Conservation (phyloP, 2,329 filamentous ascomycete species). For the Fusarium avenaceum region DNA sequence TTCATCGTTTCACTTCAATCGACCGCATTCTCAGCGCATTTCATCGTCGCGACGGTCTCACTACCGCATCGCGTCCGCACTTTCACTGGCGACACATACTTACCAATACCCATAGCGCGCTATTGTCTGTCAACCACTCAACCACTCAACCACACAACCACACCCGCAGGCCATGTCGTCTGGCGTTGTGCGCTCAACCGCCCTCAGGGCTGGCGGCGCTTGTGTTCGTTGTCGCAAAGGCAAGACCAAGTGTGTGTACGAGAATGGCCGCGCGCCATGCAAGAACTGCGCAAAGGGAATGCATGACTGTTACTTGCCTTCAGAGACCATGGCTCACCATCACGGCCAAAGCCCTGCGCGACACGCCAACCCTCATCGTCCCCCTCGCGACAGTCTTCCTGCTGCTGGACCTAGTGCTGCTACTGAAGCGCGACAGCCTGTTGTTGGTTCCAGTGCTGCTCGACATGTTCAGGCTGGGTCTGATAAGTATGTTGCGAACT, state of each 20-base stretch:
- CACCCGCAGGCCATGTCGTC: slow-evolving; percentile 57
- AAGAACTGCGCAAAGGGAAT: slow-evolving; percentile 74
- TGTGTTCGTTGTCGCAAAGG: slow-evolving; percentile 74
- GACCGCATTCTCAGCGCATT: background rate
- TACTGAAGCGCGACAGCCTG: slow-evolving; percentile 61
- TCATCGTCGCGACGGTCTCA: background rate
- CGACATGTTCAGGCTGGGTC: slow-evolving; percentile 62
- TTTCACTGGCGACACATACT: slow-evolving; percentile 8
- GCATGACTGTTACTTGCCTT: slow-evolving; percentile 74
- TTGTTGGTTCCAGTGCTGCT: slow-evolving; percentile 59
- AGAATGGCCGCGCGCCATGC: slow-evolving; percentile 72
- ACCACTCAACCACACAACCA: background rate
- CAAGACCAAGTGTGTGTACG: slow-evolving; percentile 75
- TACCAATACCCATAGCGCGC: slow-evolving; percentile 6
- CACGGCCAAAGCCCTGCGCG: slow-evolving; percentile 71
- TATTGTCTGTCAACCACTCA: background rate
- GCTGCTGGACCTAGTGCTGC: slow-evolving; percentile 63
- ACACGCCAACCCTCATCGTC: slow-evolving; percentile 61
- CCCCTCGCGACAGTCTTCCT: slow-evolving; percentile 67
- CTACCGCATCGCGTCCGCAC: background rate
- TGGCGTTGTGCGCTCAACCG: slow-evolving; percentile 67
- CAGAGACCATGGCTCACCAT: slow-evolving; percentile 71
- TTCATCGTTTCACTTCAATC: slow-evolving; percentile 6
- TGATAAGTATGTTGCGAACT: slow-evolving; percentile 67
- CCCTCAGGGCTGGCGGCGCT: slow-evolving; percentile 71